Evolutionary conservation across 2,329 filamentous ascomycete species (phyloP).

Genomic region (Epichloe baconii): DNA sequence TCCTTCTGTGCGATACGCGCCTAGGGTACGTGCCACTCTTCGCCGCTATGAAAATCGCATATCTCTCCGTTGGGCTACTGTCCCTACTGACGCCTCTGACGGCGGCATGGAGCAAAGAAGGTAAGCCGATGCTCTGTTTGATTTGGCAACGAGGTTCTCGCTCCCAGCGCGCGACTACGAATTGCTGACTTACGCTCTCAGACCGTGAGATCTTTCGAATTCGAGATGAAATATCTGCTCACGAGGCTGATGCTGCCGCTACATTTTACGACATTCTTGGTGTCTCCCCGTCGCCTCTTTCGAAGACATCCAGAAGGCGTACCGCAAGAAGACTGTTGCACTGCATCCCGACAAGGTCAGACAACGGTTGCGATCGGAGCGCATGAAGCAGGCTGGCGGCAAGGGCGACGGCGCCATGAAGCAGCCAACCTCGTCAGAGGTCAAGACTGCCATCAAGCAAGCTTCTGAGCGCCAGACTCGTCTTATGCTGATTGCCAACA

Average conservation of each 20-base stretch:
- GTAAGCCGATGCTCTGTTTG: constrained; percentile 27
- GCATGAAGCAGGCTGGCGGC: constrained; percentile 37
- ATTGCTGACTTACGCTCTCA: constrained; percentile 22
- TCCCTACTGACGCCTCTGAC: constrained; percentile 53
- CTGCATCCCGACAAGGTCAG: constrained; percentile 95
- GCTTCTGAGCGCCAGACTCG: constrained; percentile 75
- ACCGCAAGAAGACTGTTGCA: constrained; percentile 71
- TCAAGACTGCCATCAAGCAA: constrained; percentile 65
- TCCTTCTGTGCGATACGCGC: not conserved
- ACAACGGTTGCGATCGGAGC: constrained; percentile 64
- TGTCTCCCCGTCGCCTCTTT: constrained; percentile 58
- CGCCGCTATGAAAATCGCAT: constrained; percentile 52
- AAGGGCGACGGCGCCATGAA: constrained; percentile 49
- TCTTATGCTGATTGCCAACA: constrained; percentile 70
- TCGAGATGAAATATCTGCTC: constrained; percentile 69
- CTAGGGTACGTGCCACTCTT: not conserved
- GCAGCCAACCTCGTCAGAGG: constrained; percentile 58
- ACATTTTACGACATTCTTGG: constrained; percentile 95
- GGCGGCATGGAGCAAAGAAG: constrained; percentile 78
- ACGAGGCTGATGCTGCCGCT: constrained; percentile 61
- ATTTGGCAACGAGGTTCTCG: not conserved
- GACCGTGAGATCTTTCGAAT: constrained; percentile 98
- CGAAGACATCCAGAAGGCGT: constrained; percentile 87
- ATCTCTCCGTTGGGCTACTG: constrained; percentile 55
- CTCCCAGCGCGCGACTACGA: not conserved